phyloP scores from a whole-genome alignment of 1,284 basidiomycete genomes.

The Melampsora larici-populina region DNA sequence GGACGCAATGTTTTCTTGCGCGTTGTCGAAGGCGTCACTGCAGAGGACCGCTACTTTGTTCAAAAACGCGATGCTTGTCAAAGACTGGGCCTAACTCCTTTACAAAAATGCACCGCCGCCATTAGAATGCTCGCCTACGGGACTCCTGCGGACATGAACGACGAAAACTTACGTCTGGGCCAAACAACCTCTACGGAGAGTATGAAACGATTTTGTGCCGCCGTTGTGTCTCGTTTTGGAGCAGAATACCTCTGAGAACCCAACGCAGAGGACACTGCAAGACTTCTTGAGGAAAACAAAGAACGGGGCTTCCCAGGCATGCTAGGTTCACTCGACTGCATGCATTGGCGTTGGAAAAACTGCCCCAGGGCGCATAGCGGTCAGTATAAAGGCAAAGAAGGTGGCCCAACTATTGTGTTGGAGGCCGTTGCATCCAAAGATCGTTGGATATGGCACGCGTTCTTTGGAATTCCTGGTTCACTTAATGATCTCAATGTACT shows the following conservation, averaged over 20 bases:
- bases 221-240: neutral
- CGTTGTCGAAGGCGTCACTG: neutral
- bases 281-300: too few species aligned
- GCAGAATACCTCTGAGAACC: neutral
- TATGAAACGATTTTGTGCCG: neutral
- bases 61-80: neutral
- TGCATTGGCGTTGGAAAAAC: too few species aligned
- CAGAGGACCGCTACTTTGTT: neutral
- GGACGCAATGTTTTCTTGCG: neutral
- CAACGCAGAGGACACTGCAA: neutral
- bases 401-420: too few species aligned
- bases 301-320: neutral
- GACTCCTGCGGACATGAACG: too few species aligned
- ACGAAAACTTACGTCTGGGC: too few species aligned
- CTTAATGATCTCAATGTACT: neutral
- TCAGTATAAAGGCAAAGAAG: too few species aligned
- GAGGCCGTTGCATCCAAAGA: conserved; percentile 17
- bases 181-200: neutral
- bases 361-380: too few species aligned
- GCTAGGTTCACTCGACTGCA: neutral
- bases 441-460: neutral
- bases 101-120: neutral
- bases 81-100: neutral
- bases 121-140: neutral
- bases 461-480: neutral